Percentiles rank a stretch among this genome's conserved stretches.
These are phyloP conservation scores for Canavalia gladiata DNA, from an alignment of 306 rosid genomes.

Conservation along the genomic window DNA sequence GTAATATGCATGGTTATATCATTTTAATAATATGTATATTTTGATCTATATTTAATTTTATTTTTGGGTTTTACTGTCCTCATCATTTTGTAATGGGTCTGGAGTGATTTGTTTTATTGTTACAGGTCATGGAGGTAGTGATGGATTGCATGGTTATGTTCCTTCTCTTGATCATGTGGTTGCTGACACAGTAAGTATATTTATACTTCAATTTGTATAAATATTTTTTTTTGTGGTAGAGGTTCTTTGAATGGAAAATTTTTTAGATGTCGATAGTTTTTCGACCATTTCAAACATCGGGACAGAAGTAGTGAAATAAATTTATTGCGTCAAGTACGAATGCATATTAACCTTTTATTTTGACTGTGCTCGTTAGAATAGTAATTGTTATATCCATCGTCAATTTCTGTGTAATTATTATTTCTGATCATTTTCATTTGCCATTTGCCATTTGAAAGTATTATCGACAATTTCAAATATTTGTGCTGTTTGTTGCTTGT, in stretches of 20 bases:
- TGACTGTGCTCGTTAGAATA: not conserved
- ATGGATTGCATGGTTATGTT: conserved; percentile 98
- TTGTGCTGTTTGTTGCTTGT: conserved; percentile 24
- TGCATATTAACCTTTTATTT: not conserved
- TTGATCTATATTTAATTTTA: not conserved
- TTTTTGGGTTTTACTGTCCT: not conserved
- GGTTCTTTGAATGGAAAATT: not conserved
- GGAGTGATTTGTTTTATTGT: conserved; percentile 35
- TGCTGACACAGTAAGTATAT: conserved; percentile 88
- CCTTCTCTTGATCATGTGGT: conserved; percentile 98
- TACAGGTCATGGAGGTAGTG: conserved; percentile 99
- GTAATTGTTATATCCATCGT: not conserved
- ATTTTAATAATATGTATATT: not conserved
- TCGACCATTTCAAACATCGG: conserved; percentile 24
- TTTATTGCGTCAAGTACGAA: not conserved
- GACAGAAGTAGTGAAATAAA: not conserved
- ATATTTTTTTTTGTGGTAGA: not conserved
- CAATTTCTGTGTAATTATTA: not conserved
- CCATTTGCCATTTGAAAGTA: not conserved
- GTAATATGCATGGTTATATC: conserved; percentile 10
- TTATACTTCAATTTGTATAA: not conserved
- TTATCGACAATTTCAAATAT: not conserved
- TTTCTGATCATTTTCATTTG: conserved; percentile 3
- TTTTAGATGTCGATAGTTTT: not conserved
- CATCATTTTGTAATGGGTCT: conserved; percentile 2